A percentile compares a stretch with the other conserved stretches of the same genome.
phyloP scores from a whole-genome alignment of 768 basidiomycete genomes.

The Boletus pseudopeckii region DNA sequence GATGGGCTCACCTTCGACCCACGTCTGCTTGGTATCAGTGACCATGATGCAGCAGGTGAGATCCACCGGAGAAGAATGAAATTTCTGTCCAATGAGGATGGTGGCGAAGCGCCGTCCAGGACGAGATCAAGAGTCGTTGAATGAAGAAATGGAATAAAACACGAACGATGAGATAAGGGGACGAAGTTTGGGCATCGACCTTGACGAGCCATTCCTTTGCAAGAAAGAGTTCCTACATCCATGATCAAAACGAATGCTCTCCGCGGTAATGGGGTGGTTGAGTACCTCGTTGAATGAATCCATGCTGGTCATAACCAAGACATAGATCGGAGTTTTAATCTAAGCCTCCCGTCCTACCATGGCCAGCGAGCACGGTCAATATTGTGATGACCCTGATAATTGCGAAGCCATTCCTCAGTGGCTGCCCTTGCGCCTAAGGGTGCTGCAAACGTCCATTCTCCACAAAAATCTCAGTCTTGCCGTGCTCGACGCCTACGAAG shows the following conservation, averaged over 20 bases:
- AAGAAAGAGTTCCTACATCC: constrained; percentile 51
- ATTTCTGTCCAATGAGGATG: constrained; percentile 49
- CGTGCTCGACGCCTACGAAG: constrained; percentile 58
- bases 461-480: constrained; percentile 50
- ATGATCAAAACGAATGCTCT: neutral
- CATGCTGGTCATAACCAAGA: constrained; percentile 30
- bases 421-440: constrained; percentile 37
- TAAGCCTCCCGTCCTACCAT: constrained; percentile 3
- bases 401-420: constrained; percentile 43
- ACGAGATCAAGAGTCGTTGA: constrained; percentile 6
- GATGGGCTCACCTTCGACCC: constrained; percentile 61
- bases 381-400: constrained; percentile 40
- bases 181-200: constrained; percentile 53
- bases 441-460: constrained; percentile 43
- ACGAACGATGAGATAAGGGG: constrained; percentile 72
- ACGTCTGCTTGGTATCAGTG: constrained; percentile 72
- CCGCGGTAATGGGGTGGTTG: neutral
- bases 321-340: constrained; percentile 24
- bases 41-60: constrained; percentile 57
- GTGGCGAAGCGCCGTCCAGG: constrained; percentile 6
- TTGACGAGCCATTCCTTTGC: constrained; percentile 75
- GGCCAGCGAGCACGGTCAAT: constrained; percentile 9
- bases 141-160: constrained; percentile 3
- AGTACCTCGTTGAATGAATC: constrained; percentile 47
- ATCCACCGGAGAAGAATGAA: constrained; percentile 52